Conservation (phyloP, 78 protist species). For the Cavenderia fasciculata region DNA sequence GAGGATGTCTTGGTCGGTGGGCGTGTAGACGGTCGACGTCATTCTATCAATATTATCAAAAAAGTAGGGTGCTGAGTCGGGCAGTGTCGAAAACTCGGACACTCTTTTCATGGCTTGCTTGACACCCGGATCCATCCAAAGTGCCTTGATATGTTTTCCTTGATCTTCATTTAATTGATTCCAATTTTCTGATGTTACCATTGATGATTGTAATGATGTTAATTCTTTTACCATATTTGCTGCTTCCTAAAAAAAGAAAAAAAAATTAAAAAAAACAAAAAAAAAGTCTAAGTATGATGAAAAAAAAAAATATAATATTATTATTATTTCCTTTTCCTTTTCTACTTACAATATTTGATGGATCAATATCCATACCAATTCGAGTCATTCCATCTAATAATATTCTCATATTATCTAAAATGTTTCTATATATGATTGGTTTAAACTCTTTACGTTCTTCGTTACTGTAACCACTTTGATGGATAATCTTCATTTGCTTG, state of each 20-base stretch:
- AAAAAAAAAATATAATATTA: background rate
- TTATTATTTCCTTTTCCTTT: background rate
- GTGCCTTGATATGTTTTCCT: slow-evolving; percentile 53
- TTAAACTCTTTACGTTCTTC: slow-evolving; percentile 73
- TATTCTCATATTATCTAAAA: slow-evolving; percentile 70
- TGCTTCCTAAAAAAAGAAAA: slow-evolving; percentile 35
- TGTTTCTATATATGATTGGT: slow-evolving; percentile 65
- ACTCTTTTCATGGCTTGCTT: slow-evolving; percentile 81
- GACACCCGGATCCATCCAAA: slow-evolving; percentile 91
- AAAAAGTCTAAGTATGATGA: background rate
- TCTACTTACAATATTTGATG: slow-evolving; percentile 39
- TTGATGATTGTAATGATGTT: slow-evolving; percentile 62
- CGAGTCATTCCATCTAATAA: slow-evolving; percentile 69
- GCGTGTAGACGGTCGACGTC: slow-evolving; percentile 75
- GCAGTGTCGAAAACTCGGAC: slow-evolving; percentile 82
- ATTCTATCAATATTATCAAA: slow-evolving; percentile 81
- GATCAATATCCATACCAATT: slow-evolving; percentile 65
- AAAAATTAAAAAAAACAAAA: background rate
- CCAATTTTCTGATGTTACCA: slow-evolving; percentile 30
- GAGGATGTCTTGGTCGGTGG: slow-evolving; percentile 86
- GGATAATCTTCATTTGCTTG: slow-evolving; percentile 90
- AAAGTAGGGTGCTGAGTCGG: slow-evolving; percentile 77
- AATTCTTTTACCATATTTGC: slow-evolving; percentile 61
- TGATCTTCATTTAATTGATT: slow-evolving; percentile 55
- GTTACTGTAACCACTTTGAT: slow-evolving; percentile 82